Base-by-base conservation (phyloP, 1,284 basidiomycete genomes). In the Melanopsichium pennsylvanicum region DNA sequence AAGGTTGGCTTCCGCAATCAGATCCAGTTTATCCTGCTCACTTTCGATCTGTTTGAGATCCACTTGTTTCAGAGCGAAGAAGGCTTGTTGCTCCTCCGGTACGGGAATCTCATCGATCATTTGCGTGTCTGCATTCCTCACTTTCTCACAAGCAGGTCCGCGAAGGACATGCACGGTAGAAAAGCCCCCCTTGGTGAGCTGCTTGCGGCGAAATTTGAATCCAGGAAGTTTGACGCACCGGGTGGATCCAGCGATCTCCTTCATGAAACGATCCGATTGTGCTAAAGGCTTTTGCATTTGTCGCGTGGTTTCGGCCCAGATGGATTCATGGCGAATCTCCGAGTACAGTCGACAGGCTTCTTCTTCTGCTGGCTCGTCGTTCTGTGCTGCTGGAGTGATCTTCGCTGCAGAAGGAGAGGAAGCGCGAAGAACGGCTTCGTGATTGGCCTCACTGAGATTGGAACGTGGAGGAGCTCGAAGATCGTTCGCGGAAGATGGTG, bases 31-130 rank as follows among this genome's bases (percentile, higher is more conserved):
- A 37, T 73, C 74, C 47, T 76, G 70, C 48, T 71, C 64, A 35
- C 59, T 68, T 48, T 81, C 79, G 43, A 80, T 61, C 36, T 75
- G 68, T 29, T 74, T 74, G 16, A 81, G 60, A 23, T 72, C 74
- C 40, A 81, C 78, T 43, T 78, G 78, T 54, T 81, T 81, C 55
- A 81, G 72, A 13, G 79, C 79, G 48, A 79, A 81, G 50, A 64
- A 75, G 3, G 64, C 79, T 42, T 79, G 78, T 40, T 70, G 67
- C 29, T 66, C 56, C 32, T 78, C 75, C 15, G 72, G 69, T 23
- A 77, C 63, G 11, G 58, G 38, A 18, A 62, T 36, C 29, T 70
- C 62, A 31, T 76, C 69, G 37, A 74, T 45, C 34, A 44, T 49
- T 7, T 64, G 60, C n/a, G 48, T 69, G 11, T 57, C 50, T 7